Evolutionary conservation across 352 stramenopile species (phyloP), one percentile per base, ranked within the genome.

Genomic region (Thalassiosira livingstoniorum): DNA sequence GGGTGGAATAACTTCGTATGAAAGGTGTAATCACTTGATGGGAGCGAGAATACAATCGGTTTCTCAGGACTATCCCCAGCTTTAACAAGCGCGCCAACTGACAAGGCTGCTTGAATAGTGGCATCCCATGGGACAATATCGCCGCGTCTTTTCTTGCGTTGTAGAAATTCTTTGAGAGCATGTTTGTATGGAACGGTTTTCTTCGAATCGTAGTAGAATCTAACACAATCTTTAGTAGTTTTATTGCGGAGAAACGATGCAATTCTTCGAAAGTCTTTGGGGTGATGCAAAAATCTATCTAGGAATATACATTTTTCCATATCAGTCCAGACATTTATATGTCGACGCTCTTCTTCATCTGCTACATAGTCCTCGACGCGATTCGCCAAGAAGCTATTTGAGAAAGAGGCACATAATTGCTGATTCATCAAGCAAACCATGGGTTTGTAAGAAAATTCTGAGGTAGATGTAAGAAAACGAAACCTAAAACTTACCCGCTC

Each of bases 281-380:
- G 98, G 77, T 97, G 98, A 78, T 99, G 97, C 51, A 99, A 76
- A 82, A 99, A 99, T 65, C 98, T 98, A 92, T 99, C 97, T 29
- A 99, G 87, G 78, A 98, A 99, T 64, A 99, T 99, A 77, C 95
- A 98, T 82, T 99, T 99, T 88, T 99, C 98, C 62, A 99, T 87
- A 78, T 99, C 98, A 62, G 93, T 98, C 97, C 97, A 99, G 7
- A 97, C 92, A 64, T 99, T 99, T 29, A 96, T 92, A n/a, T 96
- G 86, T 73, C 93, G 90, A 23, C 66, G 63, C 62, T 93, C 70
- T 62, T 88, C 57, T 63, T 93, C 85, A 32, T 93, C 90, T 25
- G 45, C 67, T 21, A 88, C 15, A 13, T 80, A 82, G 62, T 94
- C 87, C 29, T 87, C 64, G 25, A 93, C 68, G 53, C 77, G 75